Percentiles rank a stretch among this genome's conserved stretches.
phyloP scores from a whole-genome alignment of 495 filamentous ascomycete species.

The Emericellopsis terricola region DNA sequence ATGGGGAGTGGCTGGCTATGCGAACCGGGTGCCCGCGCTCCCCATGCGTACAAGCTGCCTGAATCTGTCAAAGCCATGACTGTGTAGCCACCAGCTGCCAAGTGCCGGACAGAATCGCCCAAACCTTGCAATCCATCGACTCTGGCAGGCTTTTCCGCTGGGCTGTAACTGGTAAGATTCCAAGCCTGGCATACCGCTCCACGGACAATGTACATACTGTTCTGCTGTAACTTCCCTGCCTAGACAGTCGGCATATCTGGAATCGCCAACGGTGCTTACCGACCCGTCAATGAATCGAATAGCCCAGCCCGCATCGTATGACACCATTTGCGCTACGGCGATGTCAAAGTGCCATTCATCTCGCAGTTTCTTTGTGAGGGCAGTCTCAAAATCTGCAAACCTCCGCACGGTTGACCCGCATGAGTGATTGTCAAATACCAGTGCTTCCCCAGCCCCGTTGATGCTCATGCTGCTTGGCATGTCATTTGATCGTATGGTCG shows the following conservation, averaged over 20 bases:
- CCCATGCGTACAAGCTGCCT: slow-evolving; percentile 48
- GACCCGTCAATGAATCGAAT: slow-evolving; percentile 26
- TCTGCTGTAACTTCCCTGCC: slow-evolving; percentile 19
- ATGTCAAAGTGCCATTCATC: neutral
- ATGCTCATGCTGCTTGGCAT: too few relatives aligned
- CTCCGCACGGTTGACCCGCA: too few relatives aligned
- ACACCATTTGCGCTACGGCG: slow-evolving; percentile 20
- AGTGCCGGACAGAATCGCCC: slow-evolving; percentile 29
- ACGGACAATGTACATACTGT: slow-evolving; percentile 11
- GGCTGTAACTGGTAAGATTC: too few relatives aligned
- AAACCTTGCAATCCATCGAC: slow-evolving; percentile 32
- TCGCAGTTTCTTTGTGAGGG: too few relatives aligned
- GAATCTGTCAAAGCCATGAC: slow-evolving; percentile 37
- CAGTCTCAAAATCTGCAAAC: too few relatives aligned
- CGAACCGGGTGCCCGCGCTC: slow-evolving; percentile 12
- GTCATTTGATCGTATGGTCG: too few relatives aligned
- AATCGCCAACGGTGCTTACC: slow-evolving; percentile 44
- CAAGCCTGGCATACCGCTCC: too few relatives aligned
- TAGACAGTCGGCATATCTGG: slow-evolving; percentile 29
- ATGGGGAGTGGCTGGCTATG: slow-evolving; percentile 4
- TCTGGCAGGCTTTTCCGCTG: slow-evolving; percentile 21
- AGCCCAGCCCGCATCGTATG: slow-evolving; percentile 32
- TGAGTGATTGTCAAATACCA: too few relatives aligned
- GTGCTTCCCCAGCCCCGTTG: too few relatives aligned
- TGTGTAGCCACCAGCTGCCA: slow-evolving; percentile 35